A percentile compares a stretch with the other conserved stretches of the same genome.
phyloP scores from a whole-genome alignment of 371 early-diverging fungal species.

The Smittium mucronatum region DNA sequence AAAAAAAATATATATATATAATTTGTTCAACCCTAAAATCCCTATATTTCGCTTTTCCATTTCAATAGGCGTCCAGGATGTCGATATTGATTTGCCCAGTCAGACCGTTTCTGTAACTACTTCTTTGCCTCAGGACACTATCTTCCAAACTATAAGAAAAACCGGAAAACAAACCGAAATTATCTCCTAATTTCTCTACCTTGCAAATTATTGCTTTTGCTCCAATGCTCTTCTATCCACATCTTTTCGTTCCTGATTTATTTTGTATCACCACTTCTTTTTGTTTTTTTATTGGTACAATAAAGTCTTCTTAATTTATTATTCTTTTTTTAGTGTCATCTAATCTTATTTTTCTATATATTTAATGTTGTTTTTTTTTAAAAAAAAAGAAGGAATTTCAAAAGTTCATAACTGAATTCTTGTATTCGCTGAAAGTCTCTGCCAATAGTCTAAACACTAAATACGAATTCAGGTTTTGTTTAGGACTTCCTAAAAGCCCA shows the following conservation, averaged over 20 bases:
- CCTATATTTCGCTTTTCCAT: background rate
- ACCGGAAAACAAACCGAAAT: constrained; percentile 11
- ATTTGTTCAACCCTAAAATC: background rate
- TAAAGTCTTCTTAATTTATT: no score
- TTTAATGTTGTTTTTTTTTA: no score
- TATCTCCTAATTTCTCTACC: background rate
- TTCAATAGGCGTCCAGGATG: constrained; percentile 2
- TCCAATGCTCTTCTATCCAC: no score
- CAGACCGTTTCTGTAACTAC: constrained; percentile 6
- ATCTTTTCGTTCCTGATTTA: no score
- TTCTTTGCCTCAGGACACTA: constrained; percentile 1
- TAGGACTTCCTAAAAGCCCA: background rate
- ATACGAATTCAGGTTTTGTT: background rate
- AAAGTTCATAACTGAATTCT: background rate
- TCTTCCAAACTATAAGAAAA: constrained; percentile 6
- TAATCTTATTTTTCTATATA: no score
- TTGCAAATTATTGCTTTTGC: background rate
- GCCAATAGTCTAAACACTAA: background rate
- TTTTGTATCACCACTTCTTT: no score
- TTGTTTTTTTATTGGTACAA: background rate
- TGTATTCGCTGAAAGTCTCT: background rate
- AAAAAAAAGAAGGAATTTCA: no score
- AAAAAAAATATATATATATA: no score
- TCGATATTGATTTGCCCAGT: constrained; percentile 10
- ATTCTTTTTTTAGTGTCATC: no score